Percentiles rank a stretch among this genome's conserved stretches.
phyloP scores from a whole-genome alignment of 1,284 basidiomycete genomes.

The Irpex sp. region DNA sequence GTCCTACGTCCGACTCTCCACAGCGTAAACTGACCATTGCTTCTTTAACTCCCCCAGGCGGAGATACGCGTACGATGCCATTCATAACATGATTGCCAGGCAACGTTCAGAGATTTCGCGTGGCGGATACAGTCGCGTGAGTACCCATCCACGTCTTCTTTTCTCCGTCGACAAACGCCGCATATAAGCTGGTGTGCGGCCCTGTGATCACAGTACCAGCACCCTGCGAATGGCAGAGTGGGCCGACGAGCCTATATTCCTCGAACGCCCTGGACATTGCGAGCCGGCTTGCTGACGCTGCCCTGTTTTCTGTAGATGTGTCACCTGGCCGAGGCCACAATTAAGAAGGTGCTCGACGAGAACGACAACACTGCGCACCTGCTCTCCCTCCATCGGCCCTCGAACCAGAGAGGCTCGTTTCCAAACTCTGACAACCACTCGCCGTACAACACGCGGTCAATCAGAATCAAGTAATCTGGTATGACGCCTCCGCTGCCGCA shows the following conservation, averaged over 20 bases:
- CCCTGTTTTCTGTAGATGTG: slow-evolving; percentile 45
- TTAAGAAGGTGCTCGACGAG: slow-evolving; percentile 58
- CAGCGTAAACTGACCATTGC: neutral
- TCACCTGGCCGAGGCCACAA: slow-evolving; percentile 62
- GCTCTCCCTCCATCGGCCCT: slow-evolving; percentile 50
- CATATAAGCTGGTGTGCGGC: neutral
- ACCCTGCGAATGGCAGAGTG: neutral
- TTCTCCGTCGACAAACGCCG: slow-evolving; percentile 1
- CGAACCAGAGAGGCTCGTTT: slow-evolving; percentile 9
- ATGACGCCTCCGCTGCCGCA: neutral
- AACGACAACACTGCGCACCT: slow-evolving; percentile 60
- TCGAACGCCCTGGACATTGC: neutral
- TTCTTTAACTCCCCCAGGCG: slow-evolving; percentile 34
- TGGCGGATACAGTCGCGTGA: slow-evolving; percentile 70
- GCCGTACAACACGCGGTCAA: slow-evolving; percentile 19
- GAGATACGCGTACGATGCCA: slow-evolving; percentile 70
- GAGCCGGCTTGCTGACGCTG: slow-evolving; percentile 2
- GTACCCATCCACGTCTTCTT: slow-evolving; percentile 22
- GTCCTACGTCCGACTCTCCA: slow-evolving; percentile 1
- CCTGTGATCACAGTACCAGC: neutral
- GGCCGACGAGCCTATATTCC: neutral
- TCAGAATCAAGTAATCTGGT: slow-evolving; percentile 25
- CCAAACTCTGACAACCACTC: slow-evolving; percentile 15
- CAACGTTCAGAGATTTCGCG: slow-evolving; percentile 57
- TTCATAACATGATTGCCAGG: slow-evolving; percentile 71